phyloP scores from a whole-genome alignment of 2,329 filamentous ascomycete genomes.

The Colletotrichum sp. region DNA sequence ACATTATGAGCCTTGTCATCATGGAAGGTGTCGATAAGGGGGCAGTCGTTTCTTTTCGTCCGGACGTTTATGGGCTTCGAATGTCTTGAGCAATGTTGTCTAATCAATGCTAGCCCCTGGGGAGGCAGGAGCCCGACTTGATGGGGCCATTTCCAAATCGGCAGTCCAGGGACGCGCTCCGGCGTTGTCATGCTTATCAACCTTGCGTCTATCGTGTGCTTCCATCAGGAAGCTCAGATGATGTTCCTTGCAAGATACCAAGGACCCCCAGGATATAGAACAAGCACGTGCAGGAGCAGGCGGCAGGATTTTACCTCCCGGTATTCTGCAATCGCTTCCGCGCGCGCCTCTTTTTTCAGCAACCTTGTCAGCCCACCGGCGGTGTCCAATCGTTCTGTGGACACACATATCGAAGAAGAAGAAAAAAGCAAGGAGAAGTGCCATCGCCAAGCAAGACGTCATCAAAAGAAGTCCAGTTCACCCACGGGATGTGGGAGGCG shows the following conservation, averaged over 20 bases:
- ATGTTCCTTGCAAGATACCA: not conserved
- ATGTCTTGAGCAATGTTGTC: not conserved
- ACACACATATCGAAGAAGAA: not conserved
- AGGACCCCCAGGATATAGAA: not conserved
- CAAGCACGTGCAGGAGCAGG: not conserved
- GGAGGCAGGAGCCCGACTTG: not conserved
- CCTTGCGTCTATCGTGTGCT: not conserved
- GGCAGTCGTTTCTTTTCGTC: not conserved
- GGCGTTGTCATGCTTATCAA: not conserved
- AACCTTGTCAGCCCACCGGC: not conserved
- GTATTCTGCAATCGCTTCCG: not conserved
- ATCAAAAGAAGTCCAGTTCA: not conserved
- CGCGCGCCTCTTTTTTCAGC: not conserved
- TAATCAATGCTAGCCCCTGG: not conserved
- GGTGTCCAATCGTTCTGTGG: not conserved
- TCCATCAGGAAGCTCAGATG: not conserved
- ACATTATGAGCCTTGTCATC: not conserved
- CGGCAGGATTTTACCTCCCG: not conserved
- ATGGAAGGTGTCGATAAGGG: not conserved
- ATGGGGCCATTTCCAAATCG: not conserved
- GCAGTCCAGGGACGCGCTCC: not conserved
- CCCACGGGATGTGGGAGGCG: conserved; percentile 3
- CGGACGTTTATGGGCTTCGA: not conserved
- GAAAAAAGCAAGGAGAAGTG: not conserved
- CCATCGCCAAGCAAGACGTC: not conserved